Base-by-base conservation (phyloP, 305 asterid genomes). In the Fraxinus floribunda region DNA sequence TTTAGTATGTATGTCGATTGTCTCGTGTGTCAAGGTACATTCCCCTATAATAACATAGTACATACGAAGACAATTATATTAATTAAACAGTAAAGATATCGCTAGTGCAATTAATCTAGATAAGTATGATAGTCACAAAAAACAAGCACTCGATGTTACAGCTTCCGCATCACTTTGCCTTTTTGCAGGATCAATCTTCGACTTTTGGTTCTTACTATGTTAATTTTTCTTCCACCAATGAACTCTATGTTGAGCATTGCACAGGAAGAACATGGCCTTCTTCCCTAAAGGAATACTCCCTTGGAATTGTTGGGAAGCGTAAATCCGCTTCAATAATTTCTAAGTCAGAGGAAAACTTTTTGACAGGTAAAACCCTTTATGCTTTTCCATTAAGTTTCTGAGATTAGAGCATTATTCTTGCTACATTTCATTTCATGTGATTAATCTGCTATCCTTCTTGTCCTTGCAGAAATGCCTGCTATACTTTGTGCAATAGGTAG, bases 401-500 rank as follows among this genome's bases (percentile, higher is more conserved):
- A 41, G 76, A 24, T 76, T 72, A 35, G 78, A 13, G 39, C 60
- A 20, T 76, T 62, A 87, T 82, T 70, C 60, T 29, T 70, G 75
- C 64, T 78, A 66, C 66, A 81, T 79, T 77, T 82, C 74, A 35
- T 49, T 78, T 10, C 75, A 77, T 70, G 38, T 72, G 71, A 80
- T 68, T 83, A 60, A 73, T 49, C 57, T 68, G 79, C 72, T 57
- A 68, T 77, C 76, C 81, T 76, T 29, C 79, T 83, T 85, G 57
- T 83, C 83, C 77, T 81, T 87, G 90, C 90, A 94, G 99, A 96
- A 78, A 88, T 91, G 87, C 93, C 97, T 78, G 81, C 83, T 84
- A 75, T 92, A 83, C 90, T 96, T 79, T 89, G 96, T 91, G 89
- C 98, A 49, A 85, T 93, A 78, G 89, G 95, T 41, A 77, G 97